Percentiles rank a stretch among this genome's conserved stretches.
phyloP scores from a whole-genome alignment of 257 asterid genomes.

The Capsicum baccatum region DNA sequence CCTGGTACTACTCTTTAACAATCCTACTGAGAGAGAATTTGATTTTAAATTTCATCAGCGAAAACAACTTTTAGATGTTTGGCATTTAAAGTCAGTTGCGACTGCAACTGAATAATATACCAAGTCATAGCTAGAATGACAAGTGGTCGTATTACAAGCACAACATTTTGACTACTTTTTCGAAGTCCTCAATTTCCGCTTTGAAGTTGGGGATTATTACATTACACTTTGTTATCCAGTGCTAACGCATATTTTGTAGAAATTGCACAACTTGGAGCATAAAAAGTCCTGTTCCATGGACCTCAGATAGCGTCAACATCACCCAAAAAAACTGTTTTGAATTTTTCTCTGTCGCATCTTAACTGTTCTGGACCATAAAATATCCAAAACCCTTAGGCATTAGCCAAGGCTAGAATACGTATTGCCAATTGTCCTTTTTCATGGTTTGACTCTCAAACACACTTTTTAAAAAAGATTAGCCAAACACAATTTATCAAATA shows the following conservation, averaged over 20 bases:
- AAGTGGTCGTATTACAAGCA: neutral
- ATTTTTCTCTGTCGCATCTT: neutral
- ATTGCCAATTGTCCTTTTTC: neutral
- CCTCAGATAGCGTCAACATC: neutral
- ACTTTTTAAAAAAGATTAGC: neutral
- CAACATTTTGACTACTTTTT: too few species aligned
- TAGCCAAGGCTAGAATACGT: too few species aligned
- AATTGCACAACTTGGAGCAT: neutral
- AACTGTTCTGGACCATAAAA: too few species aligned
- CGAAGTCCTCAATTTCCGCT: too few species aligned
- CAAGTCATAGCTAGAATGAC: neutral
- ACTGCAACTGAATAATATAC: neutral
- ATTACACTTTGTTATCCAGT: neutral
- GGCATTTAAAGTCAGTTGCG: neutral
- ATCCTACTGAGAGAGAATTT: neutral
- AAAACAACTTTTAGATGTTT: neutral
- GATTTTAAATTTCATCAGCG: neutral
- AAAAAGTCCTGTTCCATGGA: neutral
- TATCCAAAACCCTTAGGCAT: too few species aligned
- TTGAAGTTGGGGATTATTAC: neutral
- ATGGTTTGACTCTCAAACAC: neutral
- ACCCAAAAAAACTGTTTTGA: neutral
- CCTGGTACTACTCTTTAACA: neutral
- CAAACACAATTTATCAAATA: neutral
- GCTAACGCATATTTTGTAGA: neutral